Conservation (phyloP, 129 eudicot genomes). For the Saposhnikovia divaricata region DNA sequence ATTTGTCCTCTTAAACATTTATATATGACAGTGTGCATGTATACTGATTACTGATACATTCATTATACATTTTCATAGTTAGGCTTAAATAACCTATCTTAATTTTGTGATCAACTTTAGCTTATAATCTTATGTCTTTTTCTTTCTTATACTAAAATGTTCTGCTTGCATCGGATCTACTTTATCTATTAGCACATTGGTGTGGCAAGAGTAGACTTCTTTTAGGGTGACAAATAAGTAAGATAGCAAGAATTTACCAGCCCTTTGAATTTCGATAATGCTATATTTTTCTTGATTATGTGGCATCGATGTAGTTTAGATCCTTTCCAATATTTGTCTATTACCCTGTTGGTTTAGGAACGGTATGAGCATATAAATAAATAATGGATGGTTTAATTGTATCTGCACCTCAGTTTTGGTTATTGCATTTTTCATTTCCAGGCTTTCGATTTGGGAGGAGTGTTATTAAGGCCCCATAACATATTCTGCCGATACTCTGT, state of each 20-base stretch:
- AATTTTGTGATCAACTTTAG: not conserved
- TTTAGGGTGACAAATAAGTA: not conserved
- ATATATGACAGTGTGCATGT: no score
- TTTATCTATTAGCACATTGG: conserved; percentile 35
- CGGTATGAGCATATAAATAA: not conserved
- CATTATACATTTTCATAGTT: not conserved
- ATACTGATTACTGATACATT: not conserved
- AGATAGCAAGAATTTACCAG: not conserved
- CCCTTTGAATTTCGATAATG: not conserved
- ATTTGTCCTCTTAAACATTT: not conserved
- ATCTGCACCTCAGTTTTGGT: no score
- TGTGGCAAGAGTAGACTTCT: conserved; percentile 8
- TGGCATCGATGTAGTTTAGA: not conserved
- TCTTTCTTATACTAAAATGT: conserved; percentile 31
- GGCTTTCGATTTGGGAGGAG: no score
- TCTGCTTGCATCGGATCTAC: conserved; percentile 22
- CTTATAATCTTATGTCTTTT: conserved; percentile 14
- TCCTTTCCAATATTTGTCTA: not conserved
- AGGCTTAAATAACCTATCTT: not conserved
- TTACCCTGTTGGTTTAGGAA: not conserved
- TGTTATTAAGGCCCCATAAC: no score
- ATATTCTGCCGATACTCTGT: no score
- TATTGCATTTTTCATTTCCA: no score
- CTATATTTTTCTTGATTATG: not conserved
- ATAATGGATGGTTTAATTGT: not conserved